Base-by-base conservation (phyloP, 208 protist genomes). In the Leishmania arabica region DNA sequence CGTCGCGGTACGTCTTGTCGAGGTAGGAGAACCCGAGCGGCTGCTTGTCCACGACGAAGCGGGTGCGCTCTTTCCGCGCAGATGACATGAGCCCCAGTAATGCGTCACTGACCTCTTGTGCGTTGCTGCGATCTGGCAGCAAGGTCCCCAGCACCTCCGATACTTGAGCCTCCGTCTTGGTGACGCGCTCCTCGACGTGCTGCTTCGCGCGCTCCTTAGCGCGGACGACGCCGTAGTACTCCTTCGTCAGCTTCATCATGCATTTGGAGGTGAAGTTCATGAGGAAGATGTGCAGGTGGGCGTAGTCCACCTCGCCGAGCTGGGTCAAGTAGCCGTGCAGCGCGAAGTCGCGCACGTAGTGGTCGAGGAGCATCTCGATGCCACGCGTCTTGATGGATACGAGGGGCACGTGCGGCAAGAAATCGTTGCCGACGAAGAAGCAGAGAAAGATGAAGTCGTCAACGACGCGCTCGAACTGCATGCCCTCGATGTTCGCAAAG, bases 361-460 rank as follows among this genome's bases (percentile, higher is more conserved):
- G 92, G 77, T 97, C 92, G 27, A 98, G 85, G 7, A 99, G 84
- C 47, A 94, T 64, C 84, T 99, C 99, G 72, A 99, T 97, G 21
- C 98, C 98, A 76, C 98, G 97, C 51, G 98, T 97, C 79, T 96
- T 95, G 87, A 99, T 99, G 17, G 99, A 97, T 4, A 99, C 89
- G 9, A 98, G 93, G 19, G 99, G 98, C 17, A 99, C 85, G 84
- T 99, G 99, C 27, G 99, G 99, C 69, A 99, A 86, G 82, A 99
- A 99, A 89, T 99, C 99, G 85, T 99, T 99, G 47, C 99, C 99
- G 49, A 99, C 96, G 78, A 99, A 99, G 87, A 99, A 99, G 91
- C 98, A 99, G 6, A 99, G 84, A 75, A 99, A 99, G 42, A 99
- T 92, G 87, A 99, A 99, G 88, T 99, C 99, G 84, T 99, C 99